Evolutionary conservation across 2,329 filamentous ascomycete species (phyloP).

Genomic region (Lecanoromycetidae sp.): DNA sequence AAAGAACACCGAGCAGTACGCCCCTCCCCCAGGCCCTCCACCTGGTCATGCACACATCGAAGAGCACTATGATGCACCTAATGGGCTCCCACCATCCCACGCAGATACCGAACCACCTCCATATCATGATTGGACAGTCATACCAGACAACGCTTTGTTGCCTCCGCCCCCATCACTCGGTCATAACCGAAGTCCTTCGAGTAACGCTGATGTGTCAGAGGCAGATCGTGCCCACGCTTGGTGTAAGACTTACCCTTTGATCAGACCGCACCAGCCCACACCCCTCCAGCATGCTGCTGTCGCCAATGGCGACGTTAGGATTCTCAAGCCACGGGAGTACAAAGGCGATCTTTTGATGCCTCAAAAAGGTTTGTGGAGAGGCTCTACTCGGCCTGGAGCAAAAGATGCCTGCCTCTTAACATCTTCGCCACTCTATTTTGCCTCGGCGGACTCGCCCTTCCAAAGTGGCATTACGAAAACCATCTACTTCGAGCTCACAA

Average conservation of each 20-base stretch:
- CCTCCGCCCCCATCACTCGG: conserved; percentile 47
- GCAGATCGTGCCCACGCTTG: conserved; percentile 46
- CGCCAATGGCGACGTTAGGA: conserved; percentile 33
- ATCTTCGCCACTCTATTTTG: conserved; percentile 45
- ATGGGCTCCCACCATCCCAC: conserved; percentile 20
- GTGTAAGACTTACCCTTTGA: conserved; percentile 41
- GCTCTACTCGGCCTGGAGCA: conserved; percentile 31
- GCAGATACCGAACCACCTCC: conserved; percentile 35
- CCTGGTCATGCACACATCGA: too few species aligned
- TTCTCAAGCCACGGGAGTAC: conserved; percentile 33
- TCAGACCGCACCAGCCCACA: conserved; percentile 35
- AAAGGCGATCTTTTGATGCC: conserved; percentile 27
- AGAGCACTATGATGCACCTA: conserved; percentile 9
- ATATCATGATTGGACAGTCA: conserved; percentile 51
- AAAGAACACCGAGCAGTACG: too few species aligned
- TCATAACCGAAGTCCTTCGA: conserved; percentile 42
- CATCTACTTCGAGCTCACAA: conserved; percentile 48
- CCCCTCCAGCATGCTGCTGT: conserved; percentile 32
- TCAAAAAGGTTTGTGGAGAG: conserved; percentile 33
- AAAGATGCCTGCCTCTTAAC: conserved; percentile 43
- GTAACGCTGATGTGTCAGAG: conserved; percentile 44
- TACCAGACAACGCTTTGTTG: conserved; percentile 47
- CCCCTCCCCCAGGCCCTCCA: conserved; percentile 23
- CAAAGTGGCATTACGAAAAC: conserved; percentile 35
- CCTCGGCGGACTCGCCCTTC: conserved; percentile 35